Evolutionary conservation across 2,329 filamentous ascomycete species (phyloP).

Genomic region (Paraphaeosphaeria sporulosa): DNA sequence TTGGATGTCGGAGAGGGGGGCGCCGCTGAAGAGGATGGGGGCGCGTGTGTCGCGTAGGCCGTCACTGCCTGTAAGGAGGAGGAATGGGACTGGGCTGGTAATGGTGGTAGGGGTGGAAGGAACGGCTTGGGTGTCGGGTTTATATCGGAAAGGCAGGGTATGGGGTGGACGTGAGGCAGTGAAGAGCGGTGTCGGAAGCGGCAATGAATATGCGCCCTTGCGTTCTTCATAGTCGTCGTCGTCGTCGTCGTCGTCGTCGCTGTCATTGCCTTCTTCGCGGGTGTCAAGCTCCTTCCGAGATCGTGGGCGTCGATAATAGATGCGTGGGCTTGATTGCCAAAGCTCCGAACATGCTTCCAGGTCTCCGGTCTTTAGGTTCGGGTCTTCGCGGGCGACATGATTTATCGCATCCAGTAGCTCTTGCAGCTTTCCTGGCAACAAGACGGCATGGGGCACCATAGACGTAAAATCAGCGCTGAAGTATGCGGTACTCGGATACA

Average conservation of each 20-base stretch:
- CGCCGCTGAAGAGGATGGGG: not conserved
- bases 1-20: not conserved
- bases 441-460: not conserved
- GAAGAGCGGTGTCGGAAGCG: not conserved
- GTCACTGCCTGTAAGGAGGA: not conserved
- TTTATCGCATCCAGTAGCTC: not conserved
- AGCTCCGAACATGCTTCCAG: not conserved
- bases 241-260: not conserved
- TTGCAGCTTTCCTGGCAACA: not conserved
- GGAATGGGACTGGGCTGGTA: not conserved
- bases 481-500: not conserved
- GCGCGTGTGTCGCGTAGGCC: not conserved
- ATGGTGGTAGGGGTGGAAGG: too few species aligned
- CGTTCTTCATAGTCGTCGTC: not conserved
- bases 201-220: not conserved
- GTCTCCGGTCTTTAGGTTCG: not conserved
- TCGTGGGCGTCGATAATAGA: not conserved
- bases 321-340: not conserved
- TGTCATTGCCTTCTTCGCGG: not conserved
- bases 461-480: not conserved
- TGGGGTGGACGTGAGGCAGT: not conserved
- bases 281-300: not conserved
- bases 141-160: not conserved
- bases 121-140: not conserved
- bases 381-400: not conserved